Conservation (phyloP, 2,329 filamentous ascomycete genomes). For the Colletotrichum chrysophilum region DNA sequence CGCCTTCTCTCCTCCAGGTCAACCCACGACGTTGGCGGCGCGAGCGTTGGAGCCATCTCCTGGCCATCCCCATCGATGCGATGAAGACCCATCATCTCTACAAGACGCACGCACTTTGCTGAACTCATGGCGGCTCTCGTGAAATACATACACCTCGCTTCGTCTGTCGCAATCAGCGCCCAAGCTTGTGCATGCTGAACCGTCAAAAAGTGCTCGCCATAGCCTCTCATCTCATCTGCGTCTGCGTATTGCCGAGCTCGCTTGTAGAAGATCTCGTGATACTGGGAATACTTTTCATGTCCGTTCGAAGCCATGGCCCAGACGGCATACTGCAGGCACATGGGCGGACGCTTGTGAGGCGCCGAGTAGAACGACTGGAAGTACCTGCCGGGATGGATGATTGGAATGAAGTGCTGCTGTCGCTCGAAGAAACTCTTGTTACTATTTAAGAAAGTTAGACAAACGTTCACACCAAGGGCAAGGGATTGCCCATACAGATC, state of each 20-base stretch:
- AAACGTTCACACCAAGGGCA: not conserved
- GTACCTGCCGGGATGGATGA: conserved; percentile 81
- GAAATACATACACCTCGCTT: conserved; percentile 86
- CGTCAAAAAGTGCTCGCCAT: conserved; percentile 81
- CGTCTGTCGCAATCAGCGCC: conserved; percentile 75
- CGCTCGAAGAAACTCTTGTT: conserved; percentile 78
- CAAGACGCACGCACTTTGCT: conserved; percentile 72
- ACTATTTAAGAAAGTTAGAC: conserved; percentile 55
- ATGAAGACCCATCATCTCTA: conserved; percentile 86
- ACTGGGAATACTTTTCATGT: conserved; percentile 72
- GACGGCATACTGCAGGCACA: conserved; percentile 84
- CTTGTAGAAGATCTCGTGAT: conserved; percentile 82
- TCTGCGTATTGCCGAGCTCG: conserved; percentile 84
- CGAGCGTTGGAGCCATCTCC: conserved; percentile 75
- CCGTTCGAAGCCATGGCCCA: conserved; percentile 81
- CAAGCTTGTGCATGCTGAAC: conserved; percentile 83
- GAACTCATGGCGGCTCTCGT: conserved; percentile 85
- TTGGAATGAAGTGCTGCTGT: conserved; percentile 73
- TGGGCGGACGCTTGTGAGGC: conserved; percentile 78
- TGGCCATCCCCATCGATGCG: conserved; percentile 70
- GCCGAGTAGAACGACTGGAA: conserved; percentile 74
- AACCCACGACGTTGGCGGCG: conserved; percentile 78
- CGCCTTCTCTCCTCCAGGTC: conserved; percentile 79
- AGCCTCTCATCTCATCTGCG: conserved; percentile 82
- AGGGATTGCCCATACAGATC: conserved; percentile 68